Evolutionary conservation across 2,329 filamentous ascomycete genomes (phyloP).

Genomic region (Exserohilum rostratum): DNA sequence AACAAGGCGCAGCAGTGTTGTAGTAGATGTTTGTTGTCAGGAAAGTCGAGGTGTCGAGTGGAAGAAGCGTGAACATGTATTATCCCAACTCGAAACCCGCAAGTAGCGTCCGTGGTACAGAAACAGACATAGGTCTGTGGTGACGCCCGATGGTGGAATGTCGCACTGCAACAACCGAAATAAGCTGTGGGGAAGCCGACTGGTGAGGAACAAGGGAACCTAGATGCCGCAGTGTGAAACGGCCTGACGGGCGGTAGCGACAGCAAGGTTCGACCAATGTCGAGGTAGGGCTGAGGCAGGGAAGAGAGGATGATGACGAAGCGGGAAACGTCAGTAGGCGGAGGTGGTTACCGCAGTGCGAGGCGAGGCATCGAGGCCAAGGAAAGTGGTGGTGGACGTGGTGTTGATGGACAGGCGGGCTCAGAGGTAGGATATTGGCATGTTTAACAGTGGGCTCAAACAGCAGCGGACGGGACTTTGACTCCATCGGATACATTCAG

Average conservation of each 20-base stretch:
- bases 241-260: neutral
- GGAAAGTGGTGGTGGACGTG: conserved; percentile 1
- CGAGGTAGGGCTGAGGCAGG: neutral
- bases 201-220: conserved; percentile 5
- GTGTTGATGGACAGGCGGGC: neutral
- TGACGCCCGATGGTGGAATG: conserved; percentile 9
- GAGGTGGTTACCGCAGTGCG: conserved; percentile 24
- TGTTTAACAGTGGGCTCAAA: conserved; percentile 15
- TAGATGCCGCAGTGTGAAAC: conserved; percentile 1
- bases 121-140: conserved; percentile 4
- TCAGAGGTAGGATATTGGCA: conserved; percentile 7
- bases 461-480: conserved; percentile 1
- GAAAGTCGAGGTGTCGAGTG: neutral
- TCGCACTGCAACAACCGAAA: conserved; percentile 24
- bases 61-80: conserved; percentile 1
- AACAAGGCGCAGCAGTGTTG: neutral
- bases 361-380: conserved; percentile 24
- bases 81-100: neutral
- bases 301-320: neutral
- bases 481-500: conserved; percentile 15
- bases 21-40: neutral
- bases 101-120: neutral
- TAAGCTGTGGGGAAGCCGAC: conserved; percentile 21
- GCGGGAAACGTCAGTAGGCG: conserved; percentile 19
- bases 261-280: neutral